Evolutionary conservation across 2,329 filamentous ascomycete genomes (phyloP).

Genomic region (Pleurostoma richardsiae): DNA sequence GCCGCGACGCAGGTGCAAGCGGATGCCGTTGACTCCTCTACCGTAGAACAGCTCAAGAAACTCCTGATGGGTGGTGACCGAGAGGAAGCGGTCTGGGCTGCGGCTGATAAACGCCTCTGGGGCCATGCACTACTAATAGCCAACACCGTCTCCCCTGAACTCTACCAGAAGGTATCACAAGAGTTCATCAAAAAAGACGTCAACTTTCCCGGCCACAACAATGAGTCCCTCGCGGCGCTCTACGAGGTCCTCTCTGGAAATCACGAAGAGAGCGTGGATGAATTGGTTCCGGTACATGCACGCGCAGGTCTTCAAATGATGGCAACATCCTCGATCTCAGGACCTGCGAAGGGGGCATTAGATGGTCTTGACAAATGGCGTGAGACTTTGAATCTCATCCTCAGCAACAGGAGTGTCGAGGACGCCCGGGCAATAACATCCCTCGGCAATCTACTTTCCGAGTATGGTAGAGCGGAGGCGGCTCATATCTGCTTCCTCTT

Average conservation of each 20-base stretch:
- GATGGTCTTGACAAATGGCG: constrained; percentile 91
- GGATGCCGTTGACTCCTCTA: constrained; percentile 65
- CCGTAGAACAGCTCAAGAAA: constrained; percentile 67
- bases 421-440: constrained; percentile 75
- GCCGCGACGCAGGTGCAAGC: constrained; percentile 17
- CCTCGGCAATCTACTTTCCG: constrained; percentile 74
- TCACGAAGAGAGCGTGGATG: constrained; percentile 88
- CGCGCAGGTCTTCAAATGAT: constrained; percentile 89
- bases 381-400: constrained; percentile 78
- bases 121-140: constrained; percentile 93
- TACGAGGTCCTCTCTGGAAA: constrained; percentile 95
- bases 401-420: constrained; percentile 81
- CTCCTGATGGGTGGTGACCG: constrained; percentile 75
- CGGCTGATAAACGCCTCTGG: constrained; percentile 91
- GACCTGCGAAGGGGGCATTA: constrained; percentile 64
- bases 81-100: constrained; percentile 88
- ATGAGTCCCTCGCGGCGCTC: constrained; percentile 82
- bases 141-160: constrained; percentile 67
- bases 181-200: constrained; percentile 96
- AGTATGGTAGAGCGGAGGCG: constrained; percentile 85
- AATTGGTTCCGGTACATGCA: constrained; percentile 88
- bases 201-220: constrained; percentile 71
- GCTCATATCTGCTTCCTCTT: constrained; percentile 94
- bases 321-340: constrained; percentile 61
- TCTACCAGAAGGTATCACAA: constrained; percentile 90